Evolutionary conservation across 106 monocot genomes (phyloP).

Genomic region (Allium fistulosum): DNA sequence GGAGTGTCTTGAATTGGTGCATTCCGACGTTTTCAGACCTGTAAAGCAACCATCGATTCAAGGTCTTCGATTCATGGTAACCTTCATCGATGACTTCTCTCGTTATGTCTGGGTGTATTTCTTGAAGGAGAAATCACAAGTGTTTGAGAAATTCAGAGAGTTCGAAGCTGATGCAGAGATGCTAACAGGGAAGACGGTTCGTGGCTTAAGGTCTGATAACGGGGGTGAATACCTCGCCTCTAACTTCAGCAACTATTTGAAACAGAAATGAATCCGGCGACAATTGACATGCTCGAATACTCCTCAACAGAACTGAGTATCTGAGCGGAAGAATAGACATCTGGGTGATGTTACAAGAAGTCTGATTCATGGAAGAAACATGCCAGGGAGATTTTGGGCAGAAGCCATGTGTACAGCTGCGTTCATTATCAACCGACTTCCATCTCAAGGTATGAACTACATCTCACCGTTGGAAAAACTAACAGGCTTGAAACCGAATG

Average conservation of each 20-base stretch:
- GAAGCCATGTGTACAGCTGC: neutral
- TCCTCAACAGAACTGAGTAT: neutral
- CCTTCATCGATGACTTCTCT: neutral
- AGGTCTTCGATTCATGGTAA: neutral
- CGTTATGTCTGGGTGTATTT: neutral
- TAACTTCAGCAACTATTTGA: neutral
- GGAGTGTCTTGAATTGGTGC: neutral
- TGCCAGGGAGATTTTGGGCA: neutral
- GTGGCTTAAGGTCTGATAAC: neutral
- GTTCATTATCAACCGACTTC: neutral
- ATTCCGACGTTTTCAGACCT: neutral
- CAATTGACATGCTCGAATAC: neutral
- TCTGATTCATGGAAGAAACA: constrained; percentile 2
- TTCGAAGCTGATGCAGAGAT: neutral
- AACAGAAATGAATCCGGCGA: neutral
- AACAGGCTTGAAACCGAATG: neutral
- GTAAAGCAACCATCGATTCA: neutral
- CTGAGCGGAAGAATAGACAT: neutral
- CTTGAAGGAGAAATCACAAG: neutral
- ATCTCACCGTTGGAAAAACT: neutral
- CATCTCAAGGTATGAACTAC: neutral
- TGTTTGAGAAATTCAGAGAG: neutral
- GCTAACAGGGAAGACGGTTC: neutral
- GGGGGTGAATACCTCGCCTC: neutral
- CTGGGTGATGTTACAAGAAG: neutral